A percentile compares a stretch with the other conserved stretches of the same genome.
These are phyloP conservation scores for Annona cherimola DNA, from an alignment of 164 flowering plant species.

Conservation along the genomic window DNA sequence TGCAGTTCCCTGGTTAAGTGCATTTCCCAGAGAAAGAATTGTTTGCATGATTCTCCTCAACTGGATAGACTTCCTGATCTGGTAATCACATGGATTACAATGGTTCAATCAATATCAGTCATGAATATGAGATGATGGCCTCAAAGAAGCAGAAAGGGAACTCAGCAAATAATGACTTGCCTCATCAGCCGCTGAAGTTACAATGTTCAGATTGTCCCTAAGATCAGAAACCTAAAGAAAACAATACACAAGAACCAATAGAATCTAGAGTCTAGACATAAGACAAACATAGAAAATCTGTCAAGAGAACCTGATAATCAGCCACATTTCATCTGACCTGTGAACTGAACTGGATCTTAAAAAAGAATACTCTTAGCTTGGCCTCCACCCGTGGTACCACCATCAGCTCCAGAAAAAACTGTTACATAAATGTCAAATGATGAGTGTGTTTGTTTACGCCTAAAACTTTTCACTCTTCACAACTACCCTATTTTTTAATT, in stretches of 20 bases:
- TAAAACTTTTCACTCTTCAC: no score
- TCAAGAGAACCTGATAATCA: neutral
- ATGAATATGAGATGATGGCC: neutral
- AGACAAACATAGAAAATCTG: neutral
- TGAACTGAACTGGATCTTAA: conserved; percentile 70
- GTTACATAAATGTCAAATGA: conserved; percentile 9
- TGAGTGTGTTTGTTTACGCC: no score
- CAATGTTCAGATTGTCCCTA: conserved; percentile 55
- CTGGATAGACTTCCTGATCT: conserved; percentile 73
- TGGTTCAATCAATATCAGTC: conserved; percentile 3
- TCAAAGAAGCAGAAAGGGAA: neutral
- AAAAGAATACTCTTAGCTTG: conserved; percentile 91
- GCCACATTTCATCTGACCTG: conserved; percentile 48
- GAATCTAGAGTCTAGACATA: neutral
- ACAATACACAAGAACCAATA: neutral
- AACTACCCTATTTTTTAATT: no score
- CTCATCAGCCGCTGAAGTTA: conserved; percentile 78
- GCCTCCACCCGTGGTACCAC: conserved; percentile 93
- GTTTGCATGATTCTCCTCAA: conserved; percentile 89
- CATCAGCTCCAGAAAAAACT: conserved; percentile 95
- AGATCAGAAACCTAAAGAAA: conserved; percentile 70
- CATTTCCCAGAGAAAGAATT: conserved; percentile 89
- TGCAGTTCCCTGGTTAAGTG: conserved; percentile 95
- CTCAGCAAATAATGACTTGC: conserved; percentile 30
- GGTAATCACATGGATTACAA: conserved; percentile 17